Percentiles rank a stretch among this genome's conserved stretches.
These are phyloP conservation scores for Linderniella brevidens DNA, from an alignment of 257 asterid genomes.

Conservation along the genomic window DNA sequence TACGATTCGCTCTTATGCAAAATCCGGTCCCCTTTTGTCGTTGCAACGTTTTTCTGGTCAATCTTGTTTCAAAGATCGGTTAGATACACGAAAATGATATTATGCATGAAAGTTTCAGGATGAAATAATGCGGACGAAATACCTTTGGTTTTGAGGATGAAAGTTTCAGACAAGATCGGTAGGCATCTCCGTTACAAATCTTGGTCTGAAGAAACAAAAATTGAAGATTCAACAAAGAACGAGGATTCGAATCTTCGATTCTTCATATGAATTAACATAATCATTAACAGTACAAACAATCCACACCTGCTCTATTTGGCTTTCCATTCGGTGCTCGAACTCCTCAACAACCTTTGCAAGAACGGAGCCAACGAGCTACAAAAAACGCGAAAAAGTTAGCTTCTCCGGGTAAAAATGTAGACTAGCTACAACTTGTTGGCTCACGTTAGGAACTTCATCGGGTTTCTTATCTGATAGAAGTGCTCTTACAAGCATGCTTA, in stretches of 20 bases:
- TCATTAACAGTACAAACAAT: conserved; percentile 6
- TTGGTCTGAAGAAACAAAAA: conserved; percentile 35
- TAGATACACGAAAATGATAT: background rate
- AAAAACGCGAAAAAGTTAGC: conserved; percentile 13
- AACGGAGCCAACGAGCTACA: conserved; percentile 84
- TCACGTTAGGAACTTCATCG: conserved; percentile 82
- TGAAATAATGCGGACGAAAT: conserved; percentile 7
- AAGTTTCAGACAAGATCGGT: conserved; percentile 18
- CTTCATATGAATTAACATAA: background rate
- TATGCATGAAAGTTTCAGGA: conserved; percentile 5
- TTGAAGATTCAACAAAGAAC: background rate
- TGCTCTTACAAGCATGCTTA: conserved; percentile 72
- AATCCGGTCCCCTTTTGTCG: conserved; percentile 20
- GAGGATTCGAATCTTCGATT: no score
- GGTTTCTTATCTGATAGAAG: conserved; percentile 76
- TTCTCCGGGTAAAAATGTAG: background rate
- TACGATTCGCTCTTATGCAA: conserved; percentile 18
- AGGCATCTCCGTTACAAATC: conserved; percentile 23
- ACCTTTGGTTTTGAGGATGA: conserved; percentile 32
- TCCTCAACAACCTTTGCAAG: conserved; percentile 72
- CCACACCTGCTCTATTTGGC: conserved; percentile 47
- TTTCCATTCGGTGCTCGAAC: conserved; percentile 62
- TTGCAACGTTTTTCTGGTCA: conserved; percentile 19
- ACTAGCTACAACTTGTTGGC: background rate
- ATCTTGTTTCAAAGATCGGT: conserved; percentile 12